Conservation (phyloP, 1,139 yeast genomes). For the Yamadazyma songkhlaensis region DNA sequence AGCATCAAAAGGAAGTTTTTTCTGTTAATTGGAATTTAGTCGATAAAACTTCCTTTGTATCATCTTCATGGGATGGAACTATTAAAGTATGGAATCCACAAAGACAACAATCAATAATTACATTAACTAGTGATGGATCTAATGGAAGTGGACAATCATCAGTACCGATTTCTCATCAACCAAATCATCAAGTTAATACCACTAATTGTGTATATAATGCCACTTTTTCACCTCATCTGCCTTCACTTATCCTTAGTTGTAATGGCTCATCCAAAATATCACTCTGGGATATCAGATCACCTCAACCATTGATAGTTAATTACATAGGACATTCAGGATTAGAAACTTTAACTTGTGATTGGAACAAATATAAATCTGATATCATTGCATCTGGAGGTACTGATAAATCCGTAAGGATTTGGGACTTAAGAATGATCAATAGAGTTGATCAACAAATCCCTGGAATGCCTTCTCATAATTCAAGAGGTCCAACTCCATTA, state of each 20-base stretch:
- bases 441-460: slow-evolving; percentile 32
- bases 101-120: slow-evolving; percentile 56
- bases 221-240: slow-evolving; percentile 81
- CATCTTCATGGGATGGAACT: slow-evolving; percentile 92
- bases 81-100: slow-evolving; percentile 72
- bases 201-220: slow-evolving; percentile 73
- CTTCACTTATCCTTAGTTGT: slow-evolving; percentile 67
- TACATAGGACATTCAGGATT: slow-evolving; percentile 75
- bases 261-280: slow-evolving; percentile 79
- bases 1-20: slow-evolving; percentile 85
- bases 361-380: slow-evolving; percentile 83
- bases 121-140: slow-evolving; percentile 32
- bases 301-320: slow-evolving; percentile 59
- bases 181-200: slow-evolving; percentile 25
- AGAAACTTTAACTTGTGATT: slow-evolving; percentile 79
- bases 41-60: slow-evolving; percentile 67
- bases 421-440: slow-evolving; percentile 81
- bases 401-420: slow-evolving; percentile 74
- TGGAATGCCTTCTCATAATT: slow-evolving; percentile 37
- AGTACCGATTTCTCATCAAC: slow-evolving; percentile 35
- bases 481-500: slow-evolving; percentile 63
- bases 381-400: slow-evolving; percentile 88
- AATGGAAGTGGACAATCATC: slow-evolving; percentile 14
- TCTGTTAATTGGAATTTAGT: slow-evolving; percentile 84
- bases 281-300: slow-evolving; percentile 79